Evolutionary conservation across 805 yeast genomes (phyloP), one percentile per base, ranked within the genome.

Genomic region (Lachancea dasiensis): DNA sequence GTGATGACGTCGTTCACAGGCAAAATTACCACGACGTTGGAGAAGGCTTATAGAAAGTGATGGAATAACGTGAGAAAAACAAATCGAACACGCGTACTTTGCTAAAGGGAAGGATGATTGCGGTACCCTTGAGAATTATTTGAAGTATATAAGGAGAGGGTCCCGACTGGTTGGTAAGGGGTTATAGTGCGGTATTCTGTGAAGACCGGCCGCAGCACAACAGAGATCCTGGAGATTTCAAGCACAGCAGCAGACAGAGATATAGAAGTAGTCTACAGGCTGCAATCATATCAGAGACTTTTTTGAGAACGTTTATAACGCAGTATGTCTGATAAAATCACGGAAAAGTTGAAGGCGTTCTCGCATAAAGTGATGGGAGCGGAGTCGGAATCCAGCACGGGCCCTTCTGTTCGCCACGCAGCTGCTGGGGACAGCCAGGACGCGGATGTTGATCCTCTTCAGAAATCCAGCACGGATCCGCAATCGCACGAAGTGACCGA

Each of bases 271-370:
- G n/a, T 22, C 24, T 10, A 7, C 24, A 10, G 24, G 10, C 24
- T 22, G 7, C 10, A 10, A 22, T 7, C 24, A 22, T 10, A 22
- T 7, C 10, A 22, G 10, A 22, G 24, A 22, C 24, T 8, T 15
- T 28, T 28, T 11, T 13, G 16, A 7, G 13, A 16, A 19, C 24
- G 14, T 8, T n/a, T 5, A 18, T 6, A 19, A 20, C 17, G 21
- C 25, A 29, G 17, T 9, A 46, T 46, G 49, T 36, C 45, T 26
- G 49, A 46, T 28, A 38, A 36, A 27, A 39, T 46, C 16, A 29
- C 47, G 21, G 40, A 40, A 23, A 46, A 43, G 31, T 27, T 46
- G 17, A 36, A 30, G 18, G 47, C 45, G 32, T 36, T 45, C 24
- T 36, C 42, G 21, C 34, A 41, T 31, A 40, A 45, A 24, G 37